Evolutionary conservation across 805 yeast genomes (phyloP), one percentile per base, ranked within the genome.

Genomic region (Ogataea parapolymorpha): DNA sequence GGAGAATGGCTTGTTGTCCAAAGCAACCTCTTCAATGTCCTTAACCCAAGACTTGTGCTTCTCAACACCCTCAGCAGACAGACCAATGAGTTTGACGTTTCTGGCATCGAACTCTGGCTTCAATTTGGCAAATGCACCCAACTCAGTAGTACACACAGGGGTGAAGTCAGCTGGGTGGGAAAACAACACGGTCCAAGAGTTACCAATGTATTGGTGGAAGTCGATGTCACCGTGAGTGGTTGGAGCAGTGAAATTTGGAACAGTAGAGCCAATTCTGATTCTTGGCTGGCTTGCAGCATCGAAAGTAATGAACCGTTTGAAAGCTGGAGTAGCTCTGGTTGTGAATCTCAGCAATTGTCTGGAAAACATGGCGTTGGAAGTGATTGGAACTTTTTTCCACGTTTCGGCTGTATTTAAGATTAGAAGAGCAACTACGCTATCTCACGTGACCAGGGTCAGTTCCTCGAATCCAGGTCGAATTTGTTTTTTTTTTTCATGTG

Each of bases 91-190:
- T 72, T 89, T 88, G 62, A 83, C 85, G 61, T 79, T 79, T 74
- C 96, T 80, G 68, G 82, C 73, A 60, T 82, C 80, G 58, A 89
- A 89, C 66, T 89, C 96, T 41, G 89, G 87, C 71, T 87, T 85
- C 68, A 88, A 77, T 56, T 80, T 77, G 50, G 96, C 89, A 58
- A 89, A 90, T 15, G 95, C 96, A 54, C 96, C 96, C 61, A 89
- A 75, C 72, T 89, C 97, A 42, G 96, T 89, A 59, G 96, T 90
- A 68, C 97, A 89, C 41, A 89, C 96, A 35, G 97, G 97, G 14
- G 97, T 89, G 75, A 87, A 90, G 66, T 89, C 97, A 41, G 89
- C 96, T 48, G 97, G 97, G 67, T 89, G 97, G 18, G 95, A 85
- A 70, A 89, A 89, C 59, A 89, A 72, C 37, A 89, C 81, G 35